Evolutionary conservation across 1,139 yeast species (phyloP).

Genomic region (Blastobotrys elegans): DNA sequence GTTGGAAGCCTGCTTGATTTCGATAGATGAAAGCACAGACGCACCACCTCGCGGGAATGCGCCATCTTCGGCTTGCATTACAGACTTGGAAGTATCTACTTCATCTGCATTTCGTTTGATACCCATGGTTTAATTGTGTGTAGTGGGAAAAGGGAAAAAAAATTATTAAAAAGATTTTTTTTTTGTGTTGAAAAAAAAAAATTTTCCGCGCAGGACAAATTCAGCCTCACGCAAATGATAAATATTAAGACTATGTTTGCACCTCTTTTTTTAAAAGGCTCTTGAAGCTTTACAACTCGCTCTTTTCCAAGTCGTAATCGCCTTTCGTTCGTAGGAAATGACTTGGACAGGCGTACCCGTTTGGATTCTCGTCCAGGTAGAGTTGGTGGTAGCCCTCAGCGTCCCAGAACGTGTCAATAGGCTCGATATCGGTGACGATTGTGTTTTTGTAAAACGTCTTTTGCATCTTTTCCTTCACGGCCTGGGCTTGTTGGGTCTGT

Average conservation of each 20-base stretch:
- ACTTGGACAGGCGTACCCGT: constrained; percentile 85
- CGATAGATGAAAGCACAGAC: constrained; percentile 74
- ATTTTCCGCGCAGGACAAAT: not conserved
- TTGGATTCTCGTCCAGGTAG: constrained; percentile 72
- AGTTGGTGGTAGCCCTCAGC: constrained; percentile 93
- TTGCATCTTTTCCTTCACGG: constrained; percentile 42
- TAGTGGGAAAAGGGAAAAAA: not conserved
- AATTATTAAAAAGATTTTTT: not conserved
- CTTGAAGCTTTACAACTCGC: not conserved
- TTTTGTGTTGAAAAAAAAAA: constrained; percentile 1
- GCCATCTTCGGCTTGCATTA: constrained; percentile 27
- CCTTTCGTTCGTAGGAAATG: constrained; percentile 58
- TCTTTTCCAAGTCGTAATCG: constrained; percentile 16
- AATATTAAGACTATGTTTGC: not conserved
- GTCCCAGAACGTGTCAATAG: constrained; percentile 69
- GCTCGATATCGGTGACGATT: constrained; percentile 65
- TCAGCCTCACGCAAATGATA: constrained; percentile 8
- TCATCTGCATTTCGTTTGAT: constrained; percentile 6
- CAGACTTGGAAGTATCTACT: constrained; percentile 14
- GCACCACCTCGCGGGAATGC: constrained; percentile 92
- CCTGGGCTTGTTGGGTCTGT: constrained; percentile 43
- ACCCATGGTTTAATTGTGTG: constrained; percentile 6
- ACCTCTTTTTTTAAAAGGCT: not conserved
- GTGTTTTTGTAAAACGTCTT: constrained; percentile 50
- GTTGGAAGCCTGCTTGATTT: constrained; percentile 85